Conservation (phyloP, 2,329 filamentous ascomycete species). For the Colletotrichum sp. region DNA sequence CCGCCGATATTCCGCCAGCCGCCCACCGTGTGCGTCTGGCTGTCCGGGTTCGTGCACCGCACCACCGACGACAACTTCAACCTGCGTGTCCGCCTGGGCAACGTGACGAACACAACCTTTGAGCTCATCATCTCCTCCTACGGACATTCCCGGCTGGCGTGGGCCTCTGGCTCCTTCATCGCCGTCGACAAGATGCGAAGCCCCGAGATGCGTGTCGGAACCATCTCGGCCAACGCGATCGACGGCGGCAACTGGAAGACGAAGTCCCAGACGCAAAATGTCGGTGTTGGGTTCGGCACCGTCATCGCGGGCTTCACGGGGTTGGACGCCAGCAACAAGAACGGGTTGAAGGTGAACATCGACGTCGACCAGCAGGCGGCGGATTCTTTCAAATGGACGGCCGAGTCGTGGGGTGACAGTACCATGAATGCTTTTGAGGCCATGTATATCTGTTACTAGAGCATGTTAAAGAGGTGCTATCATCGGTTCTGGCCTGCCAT, state of each 20-base stretch:
- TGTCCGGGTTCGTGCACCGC: neutral
- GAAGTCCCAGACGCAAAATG: neutral
- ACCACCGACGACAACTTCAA: neutral
- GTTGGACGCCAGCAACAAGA: neutral
- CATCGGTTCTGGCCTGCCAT: neutral
- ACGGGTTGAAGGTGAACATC: neutral
- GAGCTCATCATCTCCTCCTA: neutral
- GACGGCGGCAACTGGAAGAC: neutral
- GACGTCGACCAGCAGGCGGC: neutral
- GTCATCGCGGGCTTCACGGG: neutral
- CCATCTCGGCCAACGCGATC: neutral
- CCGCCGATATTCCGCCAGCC: neutral
- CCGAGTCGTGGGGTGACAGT: neutral
- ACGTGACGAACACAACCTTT: neutral
- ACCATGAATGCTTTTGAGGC: neutral
- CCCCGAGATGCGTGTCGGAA: neutral
- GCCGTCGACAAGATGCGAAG: neutral
- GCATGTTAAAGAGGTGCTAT: rapidly evolving
- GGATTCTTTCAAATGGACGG: neutral
- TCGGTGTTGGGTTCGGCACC: neutral
- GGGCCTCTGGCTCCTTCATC: neutral
- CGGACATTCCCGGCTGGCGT: neutral
- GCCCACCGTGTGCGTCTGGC: neutral
- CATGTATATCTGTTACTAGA: neutral
- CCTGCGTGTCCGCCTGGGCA: neutral